Conservation (phyloP, 139 green algal genomes). For the Coelastrella sp. region DNA sequence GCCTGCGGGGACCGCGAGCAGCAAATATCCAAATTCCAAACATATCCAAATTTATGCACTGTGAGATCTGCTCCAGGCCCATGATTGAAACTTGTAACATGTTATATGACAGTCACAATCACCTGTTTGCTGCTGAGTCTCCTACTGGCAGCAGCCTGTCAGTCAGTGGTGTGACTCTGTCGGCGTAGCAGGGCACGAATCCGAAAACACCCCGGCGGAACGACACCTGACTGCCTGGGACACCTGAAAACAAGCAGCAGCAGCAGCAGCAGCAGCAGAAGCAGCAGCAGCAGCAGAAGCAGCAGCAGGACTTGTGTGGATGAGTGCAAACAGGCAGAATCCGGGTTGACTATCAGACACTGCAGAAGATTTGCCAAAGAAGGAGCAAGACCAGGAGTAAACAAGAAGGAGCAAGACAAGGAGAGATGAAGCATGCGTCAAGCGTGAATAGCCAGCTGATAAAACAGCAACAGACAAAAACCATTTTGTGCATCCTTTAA, state of each 20-base stretch:
- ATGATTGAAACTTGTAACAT: background rate
- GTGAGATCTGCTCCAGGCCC: too few relatives aligned
- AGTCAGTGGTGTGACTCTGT: background rate
- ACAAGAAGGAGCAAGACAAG: too few relatives aligned
- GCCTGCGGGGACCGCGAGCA: too few relatives aligned
- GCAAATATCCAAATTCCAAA: too few relatives aligned
- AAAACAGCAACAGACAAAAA: too few relatives aligned
- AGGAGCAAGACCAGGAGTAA: too few relatives aligned
- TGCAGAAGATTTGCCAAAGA: too few relatives aligned
- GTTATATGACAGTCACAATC: background rate
- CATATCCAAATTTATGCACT: too few relatives aligned
- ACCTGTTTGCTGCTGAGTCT: slow-evolving; percentile 39
- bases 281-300: background rate
- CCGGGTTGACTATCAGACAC: too few relatives aligned
- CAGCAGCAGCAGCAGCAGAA: background rate
- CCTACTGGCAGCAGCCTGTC: slow-evolving; percentile 39
- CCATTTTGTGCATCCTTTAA: too few relatives aligned
- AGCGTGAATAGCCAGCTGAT: too few relatives aligned
- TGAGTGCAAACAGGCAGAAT: background rate
- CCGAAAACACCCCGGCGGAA: slow-evolving; percentile 13
- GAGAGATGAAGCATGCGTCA: too few relatives aligned
- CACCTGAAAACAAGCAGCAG: background rate
- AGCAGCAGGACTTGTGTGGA: background rate
- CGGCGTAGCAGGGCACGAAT: slow-evolving; percentile 28
- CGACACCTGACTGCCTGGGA: background rate